Evolutionary conservation across 331 rosid genomes (phyloP).

Genomic region (Cydonia oblonga): DNA sequence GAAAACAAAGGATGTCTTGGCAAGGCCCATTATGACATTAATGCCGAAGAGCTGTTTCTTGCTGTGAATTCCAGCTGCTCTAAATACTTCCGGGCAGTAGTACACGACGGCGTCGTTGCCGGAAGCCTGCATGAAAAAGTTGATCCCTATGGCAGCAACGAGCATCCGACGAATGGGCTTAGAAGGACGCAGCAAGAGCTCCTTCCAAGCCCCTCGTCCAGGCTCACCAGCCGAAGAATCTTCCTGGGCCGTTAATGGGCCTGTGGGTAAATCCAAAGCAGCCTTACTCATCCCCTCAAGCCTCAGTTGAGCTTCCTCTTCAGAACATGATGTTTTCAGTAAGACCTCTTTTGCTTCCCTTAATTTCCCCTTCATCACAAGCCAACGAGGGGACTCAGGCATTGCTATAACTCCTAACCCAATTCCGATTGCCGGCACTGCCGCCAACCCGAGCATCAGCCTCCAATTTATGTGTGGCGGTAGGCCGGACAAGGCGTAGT

Average conservation of each 20-base stretch:
- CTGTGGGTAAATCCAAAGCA: not conserved
- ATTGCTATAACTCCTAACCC: slow-evolving; percentile 29
- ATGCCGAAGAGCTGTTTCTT: slow-evolving; percentile 43
- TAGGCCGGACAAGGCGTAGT: slow-evolving; percentile 29
- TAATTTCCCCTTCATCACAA: slow-evolving; percentile 35
- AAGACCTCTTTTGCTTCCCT: slow-evolving; percentile 33
- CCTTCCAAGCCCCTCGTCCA: slow-evolving; percentile 62
- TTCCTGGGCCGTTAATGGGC: not conserved
- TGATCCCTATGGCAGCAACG: slow-evolving; percentile 57
- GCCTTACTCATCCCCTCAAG: slow-evolving; percentile 30
- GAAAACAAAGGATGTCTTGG: slow-evolving; percentile 45
- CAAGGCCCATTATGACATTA: slow-evolving; percentile 53
- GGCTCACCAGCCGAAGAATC: not conserved
- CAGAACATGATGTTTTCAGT: slow-evolving; percentile 8
- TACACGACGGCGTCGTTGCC: slow-evolving; percentile 84
- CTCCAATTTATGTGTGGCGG: slow-evolving; percentile 33
- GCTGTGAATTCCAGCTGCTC: slow-evolving; percentile 47
- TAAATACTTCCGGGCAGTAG: slow-evolving; percentile 61
- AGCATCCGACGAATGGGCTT: slow-evolving; percentile 41
- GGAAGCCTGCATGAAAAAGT: slow-evolving; percentile 84
- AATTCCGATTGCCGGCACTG: slow-evolving; percentile 25
- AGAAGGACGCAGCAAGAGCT: slow-evolving; percentile 41
- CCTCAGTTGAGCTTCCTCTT: slow-evolving; percentile 36
- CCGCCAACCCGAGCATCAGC: slow-evolving; percentile 46
- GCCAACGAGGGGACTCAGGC: slow-evolving; percentile 70